Conservation (phyloP, 2,329 filamentous ascomycete genomes). For the Huntiella omanensis region DNA sequence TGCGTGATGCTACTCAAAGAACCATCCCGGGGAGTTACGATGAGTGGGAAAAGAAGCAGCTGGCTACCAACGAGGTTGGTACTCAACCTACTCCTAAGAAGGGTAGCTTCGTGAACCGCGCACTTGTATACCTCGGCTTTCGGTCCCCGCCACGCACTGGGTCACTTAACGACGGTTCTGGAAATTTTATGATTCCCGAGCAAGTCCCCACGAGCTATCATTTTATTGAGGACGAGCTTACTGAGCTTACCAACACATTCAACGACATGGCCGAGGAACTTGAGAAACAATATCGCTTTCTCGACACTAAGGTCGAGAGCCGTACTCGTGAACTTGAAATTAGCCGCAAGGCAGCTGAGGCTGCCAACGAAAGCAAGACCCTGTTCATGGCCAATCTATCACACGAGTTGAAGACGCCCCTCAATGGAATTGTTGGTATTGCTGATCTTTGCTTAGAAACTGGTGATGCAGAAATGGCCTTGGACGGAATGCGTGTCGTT, state of each 20-base stretch:
- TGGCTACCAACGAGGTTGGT: neutral
- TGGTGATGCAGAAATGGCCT: slow-evolving; percentile 57
- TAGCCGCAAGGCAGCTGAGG: slow-evolving; percentile 80
- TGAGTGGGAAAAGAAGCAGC: slow-evolving; percentile 20
- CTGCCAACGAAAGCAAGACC: slow-evolving; percentile 94
- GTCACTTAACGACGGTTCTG: slow-evolving; percentile 22
- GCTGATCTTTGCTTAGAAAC: slow-evolving; percentile 86
- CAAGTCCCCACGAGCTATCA: slow-evolving; percentile 63
- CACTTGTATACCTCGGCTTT: slow-evolving; percentile 13
- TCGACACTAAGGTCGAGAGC: slow-evolving; percentile 71
- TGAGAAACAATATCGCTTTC: slow-evolving; percentile 62
- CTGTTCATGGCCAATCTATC: slow-evolving; percentile 93
- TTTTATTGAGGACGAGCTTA: slow-evolving; percentile 64
- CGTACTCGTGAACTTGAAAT: slow-evolving; percentile 70
- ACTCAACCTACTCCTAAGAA: slow-evolving; percentile 1
- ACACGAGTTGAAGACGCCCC: slow-evolving; percentile 72
- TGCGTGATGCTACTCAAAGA: slow-evolving; percentile 57
- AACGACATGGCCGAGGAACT: slow-evolving; percentile 91
- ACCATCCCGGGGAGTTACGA: slow-evolving; percentile 49
- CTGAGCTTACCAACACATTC: slow-evolving; percentile 67
- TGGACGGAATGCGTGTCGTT: slow-evolving; percentile 68
- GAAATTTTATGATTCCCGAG: slow-evolving; percentile 64
- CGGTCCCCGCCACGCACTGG: slow-evolving; percentile 14
- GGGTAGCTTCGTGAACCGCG: slow-evolving; percentile 7
- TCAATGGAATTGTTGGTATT: slow-evolving; percentile 93